phyloP scores from a whole-genome alignment of 148 eudicot species.

The Polygonum aviculare region DNA sequence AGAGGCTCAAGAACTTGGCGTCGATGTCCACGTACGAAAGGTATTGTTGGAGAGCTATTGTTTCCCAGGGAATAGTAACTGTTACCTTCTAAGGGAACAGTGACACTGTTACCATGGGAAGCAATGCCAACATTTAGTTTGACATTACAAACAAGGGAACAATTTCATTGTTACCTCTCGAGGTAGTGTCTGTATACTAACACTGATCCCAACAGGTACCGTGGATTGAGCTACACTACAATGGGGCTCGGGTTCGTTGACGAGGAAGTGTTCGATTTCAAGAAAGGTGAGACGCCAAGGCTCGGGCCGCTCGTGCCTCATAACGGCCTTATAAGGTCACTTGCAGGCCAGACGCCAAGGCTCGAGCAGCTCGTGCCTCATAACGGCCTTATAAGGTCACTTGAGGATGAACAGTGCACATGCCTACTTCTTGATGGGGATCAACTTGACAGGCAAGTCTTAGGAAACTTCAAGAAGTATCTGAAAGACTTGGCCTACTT shows the following conservation, averaged over 20 bases:
- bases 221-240: background rate
- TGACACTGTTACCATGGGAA: too few relatives aligned
- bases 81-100: too few relatives aligned
- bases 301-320: conserved; percentile 2
- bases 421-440: conserved; percentile 5
- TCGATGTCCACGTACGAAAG: background rate
- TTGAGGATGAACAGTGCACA: background rate
- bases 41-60: background rate
- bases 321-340: conserved; percentile 3
- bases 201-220: background rate
- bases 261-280: background rate
- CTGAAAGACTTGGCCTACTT: conserved; percentile 3
- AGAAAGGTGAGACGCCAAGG: background rate
- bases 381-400: conserved; percentile 3
- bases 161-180: too few relatives aligned
- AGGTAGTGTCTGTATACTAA: too few relatives aligned
- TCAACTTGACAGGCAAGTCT: conserved; percentile 6
- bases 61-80: too few relatives aligned
- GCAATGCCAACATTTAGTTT: too few relatives aligned
- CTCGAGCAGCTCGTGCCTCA: conserved; percentile 1
- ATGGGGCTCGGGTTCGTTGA: conserved; percentile 6
- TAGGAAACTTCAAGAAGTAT: background rate
- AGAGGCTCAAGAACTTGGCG: background rate
- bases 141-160: too few relatives aligned
- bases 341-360: background rate